Evolutionary conservation across 257 asterid genomes (phyloP), one percentile per base, ranked within the genome.

Genomic region (Jaltomata sinuosa): DNA sequence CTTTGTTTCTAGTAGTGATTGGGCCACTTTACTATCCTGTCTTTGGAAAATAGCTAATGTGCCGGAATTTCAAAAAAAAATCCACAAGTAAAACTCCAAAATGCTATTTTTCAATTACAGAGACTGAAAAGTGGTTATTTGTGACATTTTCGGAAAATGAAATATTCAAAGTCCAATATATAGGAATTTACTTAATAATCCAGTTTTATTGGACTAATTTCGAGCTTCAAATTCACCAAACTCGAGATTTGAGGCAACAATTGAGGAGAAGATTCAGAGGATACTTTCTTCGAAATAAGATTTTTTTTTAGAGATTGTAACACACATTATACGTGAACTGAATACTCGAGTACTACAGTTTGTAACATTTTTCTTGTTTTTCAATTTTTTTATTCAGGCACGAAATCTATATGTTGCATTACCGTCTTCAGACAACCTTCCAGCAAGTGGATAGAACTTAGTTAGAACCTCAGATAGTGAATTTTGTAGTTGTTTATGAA

Each of bases 391-490:
- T n/a, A n/a, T 5, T 22, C 7, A 3, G 8, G 2, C 19, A 27
- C 3, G 3, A 25, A 25, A 11, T 38, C 40, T 11, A 11, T 21
- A n/a, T 40, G 34, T 71, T 71, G n/a, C 21, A 0, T 11, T 40
- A 71, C 38, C 77, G 47, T 85, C 68, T 15, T 27, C 53, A 8
- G 67, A 42, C 22, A 81, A 32, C 62, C 82, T 81, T 47, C 87
- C 87, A 5, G 85, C 87, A 3, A 85, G 59, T 55, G 78, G 85
- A 40, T 69, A 81, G 25, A 85, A 85, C 47, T 38, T 36, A 4
- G 82, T 40, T 57, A 85, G 40, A n/a, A 50, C 11, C 25, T 59
- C 42, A 4, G 85, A 85, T 11, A 85, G 49, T n/a, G 85, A 71
- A 6, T 81, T 83, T 65, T 85, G 64, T 16, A 85, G 79, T 69